phyloP scores from a whole-genome alignment of 1,139 yeast species.

The Suhomyces bokatorum region DNA sequence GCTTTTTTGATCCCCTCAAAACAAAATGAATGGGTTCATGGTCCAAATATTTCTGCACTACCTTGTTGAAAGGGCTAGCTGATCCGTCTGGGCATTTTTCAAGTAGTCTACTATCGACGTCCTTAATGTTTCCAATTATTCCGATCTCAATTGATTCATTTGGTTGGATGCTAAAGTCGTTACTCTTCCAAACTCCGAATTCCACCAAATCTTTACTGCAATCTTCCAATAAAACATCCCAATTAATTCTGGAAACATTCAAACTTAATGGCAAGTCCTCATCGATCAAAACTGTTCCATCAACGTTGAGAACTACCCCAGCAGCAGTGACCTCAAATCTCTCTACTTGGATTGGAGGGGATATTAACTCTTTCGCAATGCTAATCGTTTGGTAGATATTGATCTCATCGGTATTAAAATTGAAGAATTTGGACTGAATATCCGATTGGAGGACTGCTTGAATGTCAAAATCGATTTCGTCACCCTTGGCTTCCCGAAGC shows the following conservation, averaged over 20 bases:
- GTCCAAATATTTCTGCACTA: slow-evolving; percentile 24
- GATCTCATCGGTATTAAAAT: slow-evolving; percentile 19
- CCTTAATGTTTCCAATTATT: slow-evolving; percentile 20
- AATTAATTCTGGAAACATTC: slow-evolving; percentile 22
- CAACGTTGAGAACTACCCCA: slow-evolving; percentile 8
- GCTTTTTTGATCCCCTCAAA: slow-evolving; percentile 22
- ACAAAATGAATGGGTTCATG: slow-evolving; percentile 21
- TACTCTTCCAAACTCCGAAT: slow-evolving; percentile 29
- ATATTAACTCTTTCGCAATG: slow-evolving; percentile 17
- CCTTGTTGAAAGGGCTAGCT: slow-evolving; percentile 25
- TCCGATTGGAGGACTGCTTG: slow-evolving; percentile 21
- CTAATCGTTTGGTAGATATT: slow-evolving; percentile 18
- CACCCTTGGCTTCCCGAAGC: slow-evolving; percentile 13
- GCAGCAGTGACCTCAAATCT: slow-evolving; percentile 12
- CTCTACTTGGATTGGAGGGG: slow-evolving; percentile 17
- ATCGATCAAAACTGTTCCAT: slow-evolving; percentile 12
- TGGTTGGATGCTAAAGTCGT: slow-evolving; percentile 20
- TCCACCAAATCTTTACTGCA: slow-evolving; percentile 23
- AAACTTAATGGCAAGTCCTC: slow-evolving; percentile 23
- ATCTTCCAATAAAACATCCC: slow-evolving; percentile 31
- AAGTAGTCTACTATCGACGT: slow-evolving; percentile 22
- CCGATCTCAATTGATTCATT: slow-evolving; percentile 16
- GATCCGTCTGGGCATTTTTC: slow-evolving; percentile 21
- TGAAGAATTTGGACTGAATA: slow-evolving; percentile 19
- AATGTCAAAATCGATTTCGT: slow-evolving; percentile 20